Percentiles rank a stretch among this genome's conserved stretches.
Evolutionary conservation across 2,329 filamentous ascomycete species (phyloP).

Genomic region (Diaporthe citrichinensis): DNA sequence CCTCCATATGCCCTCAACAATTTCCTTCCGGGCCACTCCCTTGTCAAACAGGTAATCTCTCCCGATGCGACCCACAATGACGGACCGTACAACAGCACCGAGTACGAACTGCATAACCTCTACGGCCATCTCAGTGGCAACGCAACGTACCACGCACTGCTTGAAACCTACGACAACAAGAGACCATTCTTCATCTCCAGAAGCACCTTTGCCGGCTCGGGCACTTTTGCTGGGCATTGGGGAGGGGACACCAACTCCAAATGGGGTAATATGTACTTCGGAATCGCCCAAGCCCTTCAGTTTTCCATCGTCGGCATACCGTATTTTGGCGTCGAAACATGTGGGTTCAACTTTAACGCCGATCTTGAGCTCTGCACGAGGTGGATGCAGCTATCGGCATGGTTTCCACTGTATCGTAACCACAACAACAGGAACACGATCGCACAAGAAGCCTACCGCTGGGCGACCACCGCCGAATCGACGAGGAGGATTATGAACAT

Average conservation of each 20-base stretch:
- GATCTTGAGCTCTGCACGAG: constrained; percentile 79
- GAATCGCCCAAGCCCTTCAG: constrained; percentile 81
- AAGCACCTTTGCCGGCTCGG: no score
- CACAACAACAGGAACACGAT: constrained; percentile 21
- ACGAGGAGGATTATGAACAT: constrained; percentile 22
- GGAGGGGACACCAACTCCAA: constrained; percentile 3
- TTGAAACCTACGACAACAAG: no score
- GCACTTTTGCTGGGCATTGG: no score
- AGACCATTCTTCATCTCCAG: no score
- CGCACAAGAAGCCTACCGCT: constrained; percentile 10
- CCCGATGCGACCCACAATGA: no score
- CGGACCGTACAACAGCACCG: no score
- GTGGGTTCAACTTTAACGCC: constrained; percentile 77
- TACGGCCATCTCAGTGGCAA: no score
- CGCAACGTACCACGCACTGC: no score
- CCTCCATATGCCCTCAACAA: no score
- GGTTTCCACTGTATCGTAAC: constrained; percentile 85
- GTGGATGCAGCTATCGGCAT: constrained; percentile 70
- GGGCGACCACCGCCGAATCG: constrained; percentile 9
- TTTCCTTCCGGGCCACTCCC: no score
- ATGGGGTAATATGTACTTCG: constrained; percentile 82
- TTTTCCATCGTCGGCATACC: constrained; percentile 82
- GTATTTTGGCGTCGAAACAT: constrained; percentile 81
- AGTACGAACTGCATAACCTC: no score
- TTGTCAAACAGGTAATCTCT: no score